Evolutionary conservation across 2,329 filamentous ascomycete genomes (phyloP).

Genomic region (Aspergillus transmontanensis): DNA sequence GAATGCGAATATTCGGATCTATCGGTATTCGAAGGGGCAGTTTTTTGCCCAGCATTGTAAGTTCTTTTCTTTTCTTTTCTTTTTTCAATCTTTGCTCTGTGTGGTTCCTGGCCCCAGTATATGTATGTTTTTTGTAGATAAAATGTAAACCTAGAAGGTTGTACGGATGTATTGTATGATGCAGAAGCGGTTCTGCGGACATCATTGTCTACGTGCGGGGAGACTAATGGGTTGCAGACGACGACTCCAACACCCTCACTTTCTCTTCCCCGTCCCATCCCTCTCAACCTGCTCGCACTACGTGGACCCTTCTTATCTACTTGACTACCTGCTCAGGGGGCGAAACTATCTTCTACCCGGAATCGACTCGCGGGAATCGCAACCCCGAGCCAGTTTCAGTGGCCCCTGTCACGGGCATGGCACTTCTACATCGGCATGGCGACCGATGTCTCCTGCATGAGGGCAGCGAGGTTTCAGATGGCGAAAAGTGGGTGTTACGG

Average conservation of each 20-base stretch:
- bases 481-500: conserved; percentile 89
- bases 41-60: conserved; percentile 92
- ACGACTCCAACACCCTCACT: conserved; percentile 77
- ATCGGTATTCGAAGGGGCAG: conserved; percentile 81
- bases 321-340: conserved; percentile 82
- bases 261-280: conserved; percentile 53
- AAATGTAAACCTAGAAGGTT: background rate
- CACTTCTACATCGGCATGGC: conserved; percentile 85
- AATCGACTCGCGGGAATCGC: conserved; percentile 50
- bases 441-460: conserved; percentile 89
- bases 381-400: conserved; percentile 68
- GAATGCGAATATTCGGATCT: conserved; percentile 86
- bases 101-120: background rate
- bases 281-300: conserved; percentile 65
- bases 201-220: background rate
- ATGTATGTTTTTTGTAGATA: background rate
- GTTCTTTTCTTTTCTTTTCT: conserved; percentile 36
- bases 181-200: background rate
- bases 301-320: conserved; percentile 89
- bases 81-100: conserved; percentile 3
- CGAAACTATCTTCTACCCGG: conserved; percentile 89
- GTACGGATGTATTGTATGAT: background rate
- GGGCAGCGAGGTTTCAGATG: conserved; percentile 73
- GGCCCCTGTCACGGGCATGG: conserved; percentile 77
- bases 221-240: conserved; percentile 58